A percentile compares a stretch with the other conserved stretches of the same genome.
Evolutionary conservation across 1,284 basidiomycete species (phyloP).

Genomic region (Marasmius sp.): DNA sequence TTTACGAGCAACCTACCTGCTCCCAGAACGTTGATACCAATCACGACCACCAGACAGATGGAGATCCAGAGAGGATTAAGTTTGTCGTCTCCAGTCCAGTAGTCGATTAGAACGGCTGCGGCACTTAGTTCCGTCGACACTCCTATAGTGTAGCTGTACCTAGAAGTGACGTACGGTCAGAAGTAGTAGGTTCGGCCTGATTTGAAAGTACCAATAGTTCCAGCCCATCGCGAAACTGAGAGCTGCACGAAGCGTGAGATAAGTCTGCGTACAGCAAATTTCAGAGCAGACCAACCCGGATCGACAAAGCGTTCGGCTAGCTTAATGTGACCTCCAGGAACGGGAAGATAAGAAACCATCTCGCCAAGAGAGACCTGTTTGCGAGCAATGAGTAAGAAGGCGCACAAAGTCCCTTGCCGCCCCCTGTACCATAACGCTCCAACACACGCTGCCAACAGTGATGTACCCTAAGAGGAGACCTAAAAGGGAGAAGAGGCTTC

Average conservation of each 20-base stretch:
- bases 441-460: constrained; percentile 52
- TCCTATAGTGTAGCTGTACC: constrained; percentile 67
- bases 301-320: constrained; percentile 44
- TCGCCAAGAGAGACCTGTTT: constrained; percentile 51
- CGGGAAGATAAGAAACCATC: constrained; percentile 72
- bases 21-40: constrained; percentile 79
- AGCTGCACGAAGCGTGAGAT: constrained; percentile 30
- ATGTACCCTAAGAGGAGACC: constrained; percentile 68
- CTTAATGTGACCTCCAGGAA: constrained; percentile 75
- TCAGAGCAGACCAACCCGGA: constrained; percentile 3
- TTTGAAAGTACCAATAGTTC: constrained; percentile 64
- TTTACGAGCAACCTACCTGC: constrained; percentile 42
- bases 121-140: constrained; percentile 81
- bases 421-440: constrained; percentile 31
- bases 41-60: constrained; percentile 64
- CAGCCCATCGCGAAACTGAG: constrained; percentile 83
- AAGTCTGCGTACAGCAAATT: background rate
- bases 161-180: constrained; percentile 8
- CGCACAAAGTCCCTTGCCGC: constrained; percentile 15
- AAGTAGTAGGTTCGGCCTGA: background rate
- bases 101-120: constrained; percentile 73
- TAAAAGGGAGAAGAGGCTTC: constrained; percentile 14
- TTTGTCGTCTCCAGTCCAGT: constrained; percentile 49
- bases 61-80: constrained; percentile 79
- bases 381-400: constrained; percentile 15